A percentile compares a stretch with the other conserved stretches of the same genome.
These are phyloP conservation scores for Sclerotinia nivalis DNA, from an alignment of 2,329 filamentous ascomycete genomes.

Conservation along the genomic window DNA sequence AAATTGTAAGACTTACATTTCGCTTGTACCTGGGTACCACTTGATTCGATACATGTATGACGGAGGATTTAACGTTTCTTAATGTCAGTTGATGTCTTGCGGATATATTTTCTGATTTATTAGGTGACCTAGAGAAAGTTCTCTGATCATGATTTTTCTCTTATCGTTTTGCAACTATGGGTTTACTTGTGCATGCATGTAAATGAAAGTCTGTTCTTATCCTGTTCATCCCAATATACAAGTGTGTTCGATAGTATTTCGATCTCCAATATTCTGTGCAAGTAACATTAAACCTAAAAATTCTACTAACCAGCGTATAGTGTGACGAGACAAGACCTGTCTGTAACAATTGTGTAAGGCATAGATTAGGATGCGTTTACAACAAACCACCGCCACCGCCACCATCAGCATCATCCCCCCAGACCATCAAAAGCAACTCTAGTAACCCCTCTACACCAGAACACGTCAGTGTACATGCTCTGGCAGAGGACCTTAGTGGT, in stretches of 20 bases:
- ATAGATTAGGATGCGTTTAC: constrained; percentile 29
- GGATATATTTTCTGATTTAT: not conserved
- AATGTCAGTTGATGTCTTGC: not conserved
- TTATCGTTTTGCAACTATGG: not conserved
- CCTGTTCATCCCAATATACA: not conserved
- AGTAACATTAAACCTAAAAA: not conserved
- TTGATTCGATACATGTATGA: constrained; percentile 7
- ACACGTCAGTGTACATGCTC: not conserved
- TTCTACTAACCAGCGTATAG: constrained; percentile 15
- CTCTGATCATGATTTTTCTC: not conserved
- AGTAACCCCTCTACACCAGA: constrained; percentile 13
- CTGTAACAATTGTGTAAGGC: constrained; percentile 29
- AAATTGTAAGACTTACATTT: not conserved
- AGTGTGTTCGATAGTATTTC: not conserved
- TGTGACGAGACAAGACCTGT: constrained; percentile 29
- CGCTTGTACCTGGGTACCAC: constrained; percentile 10
- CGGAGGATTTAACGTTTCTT: not conserved
- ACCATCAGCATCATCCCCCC: not conserved
- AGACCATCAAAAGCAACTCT: constrained; percentile 18
- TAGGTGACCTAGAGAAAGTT: constrained; percentile 9
- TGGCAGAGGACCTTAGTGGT: constrained; percentile 16
- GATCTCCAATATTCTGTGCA: not conserved
- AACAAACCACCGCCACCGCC: constrained; percentile 17
- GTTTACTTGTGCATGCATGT: not conserved
- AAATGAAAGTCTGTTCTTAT: not conserved